Evolutionary conservation across 768 basidiomycete species (phyloP).

Genomic region (Rhizopogon vulgaris): DNA sequence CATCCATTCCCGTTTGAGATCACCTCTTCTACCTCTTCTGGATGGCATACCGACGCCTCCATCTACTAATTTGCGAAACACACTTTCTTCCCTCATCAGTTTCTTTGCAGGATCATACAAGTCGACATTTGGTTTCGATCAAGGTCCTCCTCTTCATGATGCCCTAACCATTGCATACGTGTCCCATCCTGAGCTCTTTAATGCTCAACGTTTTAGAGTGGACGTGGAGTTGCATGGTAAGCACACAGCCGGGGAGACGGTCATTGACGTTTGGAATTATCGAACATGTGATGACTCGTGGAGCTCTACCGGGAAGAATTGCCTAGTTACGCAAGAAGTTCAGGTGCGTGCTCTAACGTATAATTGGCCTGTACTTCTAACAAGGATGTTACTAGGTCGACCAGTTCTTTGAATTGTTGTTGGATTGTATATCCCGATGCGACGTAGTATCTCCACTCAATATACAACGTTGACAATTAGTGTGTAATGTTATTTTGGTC

Average conservation of each 20-base stretch:
- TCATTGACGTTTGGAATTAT: constrained; percentile 74
- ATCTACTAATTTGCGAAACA: constrained; percentile 53
- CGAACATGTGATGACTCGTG: constrained; percentile 54
- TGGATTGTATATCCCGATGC: constrained; percentile 52
- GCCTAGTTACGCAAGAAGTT: constrained; percentile 58
- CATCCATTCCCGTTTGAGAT: constrained; percentile 50
- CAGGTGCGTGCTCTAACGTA: constrained; percentile 39
- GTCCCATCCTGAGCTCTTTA: constrained; percentile 61
- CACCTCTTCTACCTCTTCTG: constrained; percentile 27
- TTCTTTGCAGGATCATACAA: constrained; percentile 74
- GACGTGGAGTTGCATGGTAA: constrained; percentile 73
- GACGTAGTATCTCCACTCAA: constrained; percentile 62
- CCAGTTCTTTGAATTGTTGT: constrained; percentile 59
- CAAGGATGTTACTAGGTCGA: constrained; percentile 37
- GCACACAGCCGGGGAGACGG: constrained; percentile 69
- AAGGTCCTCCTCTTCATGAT: constrained; percentile 86
- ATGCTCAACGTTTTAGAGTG: constrained; percentile 58
- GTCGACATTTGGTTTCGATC: constrained; percentile 70
- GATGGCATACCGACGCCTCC: constrained; percentile 16
- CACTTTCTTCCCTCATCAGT: constrained; percentile 65
- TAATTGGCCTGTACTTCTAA: constrained; percentile 1
- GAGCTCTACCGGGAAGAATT: constrained; percentile 73
- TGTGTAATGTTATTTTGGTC: not conserved
- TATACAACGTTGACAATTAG: constrained; percentile 2
- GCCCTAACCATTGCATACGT: constrained; percentile 78